Conservation (phyloP, 208 protist species). For the Zelonia costaricensis region DNA sequence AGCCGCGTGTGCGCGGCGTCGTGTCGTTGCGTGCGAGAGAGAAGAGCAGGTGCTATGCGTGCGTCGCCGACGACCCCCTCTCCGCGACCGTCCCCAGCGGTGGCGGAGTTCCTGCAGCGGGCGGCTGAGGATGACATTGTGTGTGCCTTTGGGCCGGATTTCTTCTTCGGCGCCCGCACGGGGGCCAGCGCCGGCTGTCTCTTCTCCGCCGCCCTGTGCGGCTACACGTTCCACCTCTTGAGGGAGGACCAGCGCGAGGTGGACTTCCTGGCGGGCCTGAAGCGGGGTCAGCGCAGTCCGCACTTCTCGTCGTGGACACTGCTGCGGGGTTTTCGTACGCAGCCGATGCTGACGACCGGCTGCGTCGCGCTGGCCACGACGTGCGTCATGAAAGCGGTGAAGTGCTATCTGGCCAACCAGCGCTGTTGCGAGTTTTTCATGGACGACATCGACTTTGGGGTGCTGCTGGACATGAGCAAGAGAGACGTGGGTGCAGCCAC, state of each 20-base stretch:
- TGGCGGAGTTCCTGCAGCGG: conserved; percentile 32
- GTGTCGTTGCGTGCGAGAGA: no score
- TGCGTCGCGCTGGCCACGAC: conserved; percentile 64
- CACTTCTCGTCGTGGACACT: conserved; percentile 55
- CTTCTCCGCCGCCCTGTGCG: conserved; percentile 34
- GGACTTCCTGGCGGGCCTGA: conserved; percentile 39
- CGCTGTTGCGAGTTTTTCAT: conserved; percentile 77
- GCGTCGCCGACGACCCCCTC: no score
- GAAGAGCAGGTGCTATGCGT: no score
- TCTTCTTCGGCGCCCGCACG: conserved; percentile 66
- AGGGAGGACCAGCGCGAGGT: conserved; percentile 51
- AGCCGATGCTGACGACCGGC: conserved; percentile 76
- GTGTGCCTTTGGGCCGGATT: conserved; percentile 77
- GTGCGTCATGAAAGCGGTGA: conserved; percentile 59
- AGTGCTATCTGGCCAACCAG: conserved; percentile 64
- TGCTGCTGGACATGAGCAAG: conserved; percentile 36
- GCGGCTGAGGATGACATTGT: conserved; percentile 71
- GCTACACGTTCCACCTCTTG: conserved; percentile 47
- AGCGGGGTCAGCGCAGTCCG: conserved; percentile 29
- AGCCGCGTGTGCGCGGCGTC: no score
- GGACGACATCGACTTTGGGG: conserved; percentile 68
- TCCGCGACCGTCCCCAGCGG: background rate
- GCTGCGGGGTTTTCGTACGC: conserved; percentile 57
- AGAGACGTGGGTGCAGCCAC: conserved; percentile 12
- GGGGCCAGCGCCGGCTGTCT: conserved; percentile 52